Conservation (phyloP, 2,329 filamentous ascomycete genomes). For the Dactylellina haptotyla region DNA sequence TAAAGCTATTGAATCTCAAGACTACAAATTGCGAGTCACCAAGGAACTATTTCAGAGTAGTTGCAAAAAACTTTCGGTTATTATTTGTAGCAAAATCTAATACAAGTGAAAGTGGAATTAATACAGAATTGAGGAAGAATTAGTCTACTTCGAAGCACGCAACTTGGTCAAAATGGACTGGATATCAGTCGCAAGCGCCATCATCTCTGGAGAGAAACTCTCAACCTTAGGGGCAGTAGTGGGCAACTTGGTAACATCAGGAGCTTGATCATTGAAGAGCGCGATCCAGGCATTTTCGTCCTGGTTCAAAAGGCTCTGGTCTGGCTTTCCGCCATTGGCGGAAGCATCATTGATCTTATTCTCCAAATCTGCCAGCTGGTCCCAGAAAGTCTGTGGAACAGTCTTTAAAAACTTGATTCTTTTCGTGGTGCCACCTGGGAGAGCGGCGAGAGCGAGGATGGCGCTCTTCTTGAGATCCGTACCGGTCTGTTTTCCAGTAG, state of each 20-base stretch:
- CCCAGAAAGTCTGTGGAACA: not conserved
- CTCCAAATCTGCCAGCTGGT: not conserved
- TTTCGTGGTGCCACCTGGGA: not conserved
- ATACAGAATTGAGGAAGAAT: too few relatives aligned
- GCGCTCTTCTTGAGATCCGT: not conserved
- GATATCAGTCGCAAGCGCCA: too few relatives aligned
- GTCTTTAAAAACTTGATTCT: not conserved
- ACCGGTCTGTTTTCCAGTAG: not conserved
- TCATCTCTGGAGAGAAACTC: too few relatives aligned
- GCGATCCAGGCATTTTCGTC: not conserved
- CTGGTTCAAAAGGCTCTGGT: not conserved
- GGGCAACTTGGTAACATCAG: slow-evolving; percentile 1
- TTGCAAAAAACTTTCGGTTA: too few relatives aligned
- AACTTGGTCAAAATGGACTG: too few relatives aligned
- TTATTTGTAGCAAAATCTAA: too few relatives aligned
- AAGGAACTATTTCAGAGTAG: too few relatives aligned
- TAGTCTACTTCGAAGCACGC: too few relatives aligned
- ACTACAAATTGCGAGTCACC: too few relatives aligned
- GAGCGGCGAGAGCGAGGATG: not conserved
- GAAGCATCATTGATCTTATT: not conserved
- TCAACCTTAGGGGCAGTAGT: not conserved
- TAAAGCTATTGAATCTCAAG: too few relatives aligned
- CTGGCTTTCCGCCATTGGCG: not conserved
- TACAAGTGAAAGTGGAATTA: too few relatives aligned
- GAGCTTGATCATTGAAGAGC: not conserved